These are phyloP conservation scores for Viola pubescens DNA, from an alignment of 441 rosid species.

Conservation along the genomic window DNA sequence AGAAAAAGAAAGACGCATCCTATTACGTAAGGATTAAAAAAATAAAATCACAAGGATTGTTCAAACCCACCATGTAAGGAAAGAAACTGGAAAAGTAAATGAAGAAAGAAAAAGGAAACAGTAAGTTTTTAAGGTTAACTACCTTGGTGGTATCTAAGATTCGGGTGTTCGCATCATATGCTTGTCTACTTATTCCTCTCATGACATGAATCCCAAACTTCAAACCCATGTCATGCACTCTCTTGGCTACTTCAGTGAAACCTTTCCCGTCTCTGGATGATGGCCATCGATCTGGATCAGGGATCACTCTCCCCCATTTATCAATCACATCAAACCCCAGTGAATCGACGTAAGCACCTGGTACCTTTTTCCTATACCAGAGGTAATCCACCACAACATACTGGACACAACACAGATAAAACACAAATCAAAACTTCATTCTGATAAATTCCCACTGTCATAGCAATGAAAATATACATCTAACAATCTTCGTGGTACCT, in stretches of 20 bases:
- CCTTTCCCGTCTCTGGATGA: conserved; percentile 72
- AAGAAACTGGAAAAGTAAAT: no score
- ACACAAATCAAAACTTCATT: neutral
- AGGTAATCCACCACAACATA: conserved; percentile 94
- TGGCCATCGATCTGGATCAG: conserved; percentile 81
- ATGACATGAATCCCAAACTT: conserved; percentile 96
- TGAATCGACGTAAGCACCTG: conserved; percentile 63
- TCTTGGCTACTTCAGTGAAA: conserved; percentile 64
- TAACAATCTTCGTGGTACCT: conserved; percentile 34
- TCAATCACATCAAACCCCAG: conserved; percentile 87
- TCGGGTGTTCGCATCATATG: conserved; percentile 63
- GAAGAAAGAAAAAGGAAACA: neutral
- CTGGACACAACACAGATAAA: conserved; percentile 31
- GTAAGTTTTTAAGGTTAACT: neutral
- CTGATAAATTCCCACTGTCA: neutral
- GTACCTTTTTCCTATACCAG: conserved; percentile 80
- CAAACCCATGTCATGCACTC: conserved; percentile 75
- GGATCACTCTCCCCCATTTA: conserved; percentile 87
- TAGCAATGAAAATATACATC: neutral
- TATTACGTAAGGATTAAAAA: neutral
- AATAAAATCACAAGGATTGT: neutral
- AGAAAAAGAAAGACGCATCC: conserved; percentile 9
- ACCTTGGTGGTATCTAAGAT: conserved; percentile 57
- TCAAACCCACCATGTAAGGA: neutral
- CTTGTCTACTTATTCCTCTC: conserved; percentile 92